Base-by-base conservation (phyloP, 345 rosid genomes). In the Theobroma cacao region DNA sequence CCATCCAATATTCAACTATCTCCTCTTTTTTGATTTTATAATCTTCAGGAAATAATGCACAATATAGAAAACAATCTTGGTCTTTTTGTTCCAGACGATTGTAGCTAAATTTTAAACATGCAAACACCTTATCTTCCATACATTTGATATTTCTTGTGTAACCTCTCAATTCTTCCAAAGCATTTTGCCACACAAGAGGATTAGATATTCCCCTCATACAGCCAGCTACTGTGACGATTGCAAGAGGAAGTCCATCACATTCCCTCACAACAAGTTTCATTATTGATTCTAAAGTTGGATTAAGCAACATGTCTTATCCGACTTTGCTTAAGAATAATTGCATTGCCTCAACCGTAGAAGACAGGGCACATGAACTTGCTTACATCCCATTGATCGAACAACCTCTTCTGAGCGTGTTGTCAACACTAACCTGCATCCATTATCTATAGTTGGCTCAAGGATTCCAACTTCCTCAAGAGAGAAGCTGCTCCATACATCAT, bases 11-110 rank as follows among this genome's bases (percentile, higher is more conserved):
- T 9, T 76, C 71, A 22, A 80, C 80, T n/a, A 86, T 18, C 1
- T 77, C 78, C 0, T 61, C 71, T 3, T 34, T 77, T 0, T 0
- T 0, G 13, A 73, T 18, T n/a, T 33, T 9, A 2, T 1, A 30
- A n/a, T 70, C 81, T 26, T 70, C 78, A 7, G 82, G 80, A 75
- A 33, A 81, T 18, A 87, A 34, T 9, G 85, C 78, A 9, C 72
- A 82, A 22, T 28, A 66, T 0, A 84, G 22, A 58, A 86, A 79
- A 41, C 86, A 80, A 0, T 20, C 26, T 30, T 55, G 78, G 1
- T 74, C 12, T 5, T 61, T 40, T 31, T 68, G 50, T 3, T 47
- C 7, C 52, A 82, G 74, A 15, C 38, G 74, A 7, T 43, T 53
- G 75, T 63, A 86, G 31, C 82, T 79, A 2, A 72, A 77, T 10